phyloP scores from a whole-genome alignment of 306 rosid genomes.

The Castanea mollissima region DNA sequence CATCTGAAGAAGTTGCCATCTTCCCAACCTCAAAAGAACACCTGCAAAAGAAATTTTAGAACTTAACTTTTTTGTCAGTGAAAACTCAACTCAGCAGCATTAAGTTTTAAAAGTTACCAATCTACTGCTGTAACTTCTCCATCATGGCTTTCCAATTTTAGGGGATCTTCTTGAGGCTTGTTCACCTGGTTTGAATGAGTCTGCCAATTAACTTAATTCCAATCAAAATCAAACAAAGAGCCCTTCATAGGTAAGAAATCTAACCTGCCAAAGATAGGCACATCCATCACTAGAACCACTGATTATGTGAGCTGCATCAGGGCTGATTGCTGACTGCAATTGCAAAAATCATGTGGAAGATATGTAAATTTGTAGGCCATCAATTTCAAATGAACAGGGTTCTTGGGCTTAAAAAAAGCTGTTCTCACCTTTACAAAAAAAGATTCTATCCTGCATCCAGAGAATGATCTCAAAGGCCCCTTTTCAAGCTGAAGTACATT shows the following conservation, averaged over 20 bases:
- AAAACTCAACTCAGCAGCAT: constrained; percentile 16
- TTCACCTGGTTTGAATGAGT: constrained; percentile 57
- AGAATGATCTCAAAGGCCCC: constrained; percentile 70
- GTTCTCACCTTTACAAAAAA: constrained; percentile 83
- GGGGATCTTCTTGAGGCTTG: constrained; percentile 59
- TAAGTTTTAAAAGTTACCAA: constrained; percentile 53
- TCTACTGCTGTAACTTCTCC: constrained; percentile 89
- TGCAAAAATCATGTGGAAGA: constrained; percentile 26
- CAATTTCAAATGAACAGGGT: background rate
- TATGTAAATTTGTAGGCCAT: background rate
- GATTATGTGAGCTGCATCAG: constrained; percentile 75
- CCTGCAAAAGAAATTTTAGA: constrained; percentile 41
- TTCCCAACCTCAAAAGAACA: constrained; percentile 64
- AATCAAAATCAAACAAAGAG: constrained; percentile 7
- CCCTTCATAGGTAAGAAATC: constrained; percentile 10
- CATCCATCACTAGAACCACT: constrained; percentile 89
- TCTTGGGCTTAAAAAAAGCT: background rate
- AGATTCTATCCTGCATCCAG: constrained; percentile 75
- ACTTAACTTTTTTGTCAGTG: background rate
- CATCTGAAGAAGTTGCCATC: constrained; percentile 87
- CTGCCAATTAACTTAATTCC: constrained; percentile 12
- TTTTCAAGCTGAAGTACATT: constrained; percentile 76
- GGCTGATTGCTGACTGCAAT: constrained; percentile 79
- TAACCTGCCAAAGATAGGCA: constrained; percentile 89
- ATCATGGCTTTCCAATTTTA: constrained; percentile 56